Evolutionary conservation across 352 stramenopile genomes (phyloP), one percentile per base, ranked within the genome.

Genomic region (Globisporangium yorkense): DNA sequence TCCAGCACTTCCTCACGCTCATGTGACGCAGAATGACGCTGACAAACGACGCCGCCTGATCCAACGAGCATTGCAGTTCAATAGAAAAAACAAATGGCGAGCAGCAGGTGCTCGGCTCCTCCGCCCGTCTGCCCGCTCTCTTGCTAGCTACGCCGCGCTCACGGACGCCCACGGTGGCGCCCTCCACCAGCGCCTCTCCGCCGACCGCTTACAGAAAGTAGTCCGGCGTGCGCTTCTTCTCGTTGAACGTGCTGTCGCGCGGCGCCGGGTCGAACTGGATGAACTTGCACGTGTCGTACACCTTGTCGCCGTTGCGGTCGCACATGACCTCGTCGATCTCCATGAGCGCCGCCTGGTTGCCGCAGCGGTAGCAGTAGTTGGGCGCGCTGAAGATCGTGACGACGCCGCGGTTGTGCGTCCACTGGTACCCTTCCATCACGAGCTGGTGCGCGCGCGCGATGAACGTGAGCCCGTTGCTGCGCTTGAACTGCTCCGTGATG

Each of bases 341-440:
- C 78, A 98, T 92, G 66, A 98, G 91, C 40, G 90, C 94, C 5
- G 94, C 96, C 53, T 98, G 91, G 83, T 99, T 99, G 21, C 96
- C 96, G 62, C 89, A 97, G 52, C 91, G 86, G 72, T 97, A 97
- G 80, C 92, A 98, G 71, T 98, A 98, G 74, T 98, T 98, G 27
- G 92, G 92, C 16, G 92, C 92, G 57, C 75, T 93, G 57, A 97
- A 98, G 64, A 98, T 92, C 4, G 92, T 98, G 24, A 97, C 88
- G 15, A 97, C 84, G 44, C 87, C 83, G 56, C 92, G 77, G 62
- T 97, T 96, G 70, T 97, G 89, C 43, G 86, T 94, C 82, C 88
- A 96, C 67, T 97, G 88, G 72, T 96, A 97, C 49, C 92, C 92
- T 67, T 98, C 91, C 91, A 97, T 97, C 18, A 97, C 91, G 21